Conservation (phyloP, 257 asterid species). For the Ocimum tenuiflorum region DNA sequence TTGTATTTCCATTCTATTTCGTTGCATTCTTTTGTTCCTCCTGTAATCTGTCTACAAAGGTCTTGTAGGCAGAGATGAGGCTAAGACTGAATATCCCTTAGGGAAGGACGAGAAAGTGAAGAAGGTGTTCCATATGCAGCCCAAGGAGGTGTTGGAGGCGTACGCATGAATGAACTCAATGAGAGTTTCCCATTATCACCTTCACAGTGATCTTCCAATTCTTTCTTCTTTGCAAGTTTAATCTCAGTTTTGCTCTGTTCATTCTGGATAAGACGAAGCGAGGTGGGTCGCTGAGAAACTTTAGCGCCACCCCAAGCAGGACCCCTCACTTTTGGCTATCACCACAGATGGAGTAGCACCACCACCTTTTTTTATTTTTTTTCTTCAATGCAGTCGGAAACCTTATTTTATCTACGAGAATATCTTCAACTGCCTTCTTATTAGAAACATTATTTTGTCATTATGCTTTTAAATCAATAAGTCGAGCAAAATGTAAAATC, state of each 20-base stretch:
- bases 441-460: conserved; percentile 25
- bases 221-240: conserved; percentile 32
- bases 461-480: no score
- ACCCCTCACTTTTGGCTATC: conserved; percentile 54
- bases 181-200: conserved; percentile 37
- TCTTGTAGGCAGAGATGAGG: no score
- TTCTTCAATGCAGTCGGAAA: conserved; percentile 53
- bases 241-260: conserved; percentile 73
- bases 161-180: conserved; percentile 49
- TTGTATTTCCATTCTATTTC: no score
- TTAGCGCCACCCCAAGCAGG: conserved; percentile 99
- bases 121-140: conserved; percentile 82
- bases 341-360: conserved; percentile 48
- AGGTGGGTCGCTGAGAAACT: conserved; percentile 39
- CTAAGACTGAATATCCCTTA: conserved; percentile 84
- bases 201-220: conserved; percentile 39
- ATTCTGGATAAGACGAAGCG: conserved; percentile 80
- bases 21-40: no score
- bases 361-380: conserved; percentile 87
- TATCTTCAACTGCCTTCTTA: conserved; percentile 33
- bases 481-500: no score
- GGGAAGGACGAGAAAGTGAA: conserved; percentile 72
- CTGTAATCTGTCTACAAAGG: no score
- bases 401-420: conserved; percentile 20
- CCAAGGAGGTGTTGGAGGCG: conserved; percentile 94